A percentile compares a stretch with the other conserved stretches of the same genome.
Conservation (phyloP, 345 rosid genomes). For the Syzygium aqueum region DNA sequence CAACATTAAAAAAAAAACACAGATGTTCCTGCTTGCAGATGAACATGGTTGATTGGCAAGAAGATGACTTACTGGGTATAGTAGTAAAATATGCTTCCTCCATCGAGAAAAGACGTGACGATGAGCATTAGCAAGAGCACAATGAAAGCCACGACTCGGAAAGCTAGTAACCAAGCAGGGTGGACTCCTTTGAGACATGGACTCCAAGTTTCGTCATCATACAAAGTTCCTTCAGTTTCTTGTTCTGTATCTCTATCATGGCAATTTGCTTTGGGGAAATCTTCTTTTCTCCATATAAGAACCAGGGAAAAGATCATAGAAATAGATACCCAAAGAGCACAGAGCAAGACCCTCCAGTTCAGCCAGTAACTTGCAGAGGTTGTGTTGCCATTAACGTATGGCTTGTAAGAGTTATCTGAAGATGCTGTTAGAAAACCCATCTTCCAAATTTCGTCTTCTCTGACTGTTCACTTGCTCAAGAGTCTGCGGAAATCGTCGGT, state of each 20-base stretch:
- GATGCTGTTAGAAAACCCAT: conserved; percentile 41
- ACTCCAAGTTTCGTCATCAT: conserved; percentile 82
- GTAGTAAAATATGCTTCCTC: conserved; percentile 76
- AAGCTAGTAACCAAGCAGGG: conserved; percentile 91
- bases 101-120: conserved; percentile 42
- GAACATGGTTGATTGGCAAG: neutral
- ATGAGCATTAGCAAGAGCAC: conserved; percentile 57
- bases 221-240: conserved; percentile 43
- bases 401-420: conserved; percentile 38
- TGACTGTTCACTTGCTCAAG: neutral
- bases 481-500: neutral
- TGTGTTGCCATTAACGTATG: conserved; percentile 44
- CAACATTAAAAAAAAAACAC: neutral
- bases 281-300: conserved; percentile 67
- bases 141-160: conserved; percentile 57
- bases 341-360: conserved; percentile 80
- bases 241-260: conserved; percentile 25
- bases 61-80: conserved; percentile 71
- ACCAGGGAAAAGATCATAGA: conserved; percentile 21
- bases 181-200: conserved; percentile 80
- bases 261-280: conserved; percentile 11
- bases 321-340: conserved; percentile 49
- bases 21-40: neutral
- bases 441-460: conserved; percentile 2
- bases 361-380: conserved; percentile 64